These are phyloP conservation scores for Tilletia caries DNA, from an alignment of 1,284 basidiomycete species.

Conservation along the genomic window DNA sequence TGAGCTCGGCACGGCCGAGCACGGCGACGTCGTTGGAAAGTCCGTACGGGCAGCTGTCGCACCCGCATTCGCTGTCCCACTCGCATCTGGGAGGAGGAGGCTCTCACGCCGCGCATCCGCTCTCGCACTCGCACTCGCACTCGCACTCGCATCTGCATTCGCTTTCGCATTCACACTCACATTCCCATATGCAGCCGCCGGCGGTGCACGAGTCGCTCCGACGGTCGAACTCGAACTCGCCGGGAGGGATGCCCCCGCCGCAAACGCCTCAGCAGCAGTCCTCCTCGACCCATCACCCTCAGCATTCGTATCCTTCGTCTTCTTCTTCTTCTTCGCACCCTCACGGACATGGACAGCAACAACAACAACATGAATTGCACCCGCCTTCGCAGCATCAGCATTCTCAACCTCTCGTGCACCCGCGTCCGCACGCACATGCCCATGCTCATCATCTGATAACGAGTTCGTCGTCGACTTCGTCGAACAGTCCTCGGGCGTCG, in stretches of 20 bases:
- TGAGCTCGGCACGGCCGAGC: neutral
- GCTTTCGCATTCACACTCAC: neutral
- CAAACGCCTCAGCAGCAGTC: too few species aligned
- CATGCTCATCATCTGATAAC: neutral
- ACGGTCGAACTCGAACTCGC: neutral
- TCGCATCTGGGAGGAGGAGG: neutral
- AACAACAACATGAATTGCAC: neutral
- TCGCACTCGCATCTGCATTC: neutral
- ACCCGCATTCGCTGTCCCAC: constrained; percentile 4
- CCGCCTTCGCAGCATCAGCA: neutral
- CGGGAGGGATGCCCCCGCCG: too few species aligned
- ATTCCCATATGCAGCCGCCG: neutral
- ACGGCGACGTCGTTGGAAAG: neutral
- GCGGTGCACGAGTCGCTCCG: neutral
- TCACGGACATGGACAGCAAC: neutral
- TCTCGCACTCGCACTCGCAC: neutral
- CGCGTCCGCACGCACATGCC: neutral
- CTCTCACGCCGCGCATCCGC: neutral
- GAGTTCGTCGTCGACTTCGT: neutral
- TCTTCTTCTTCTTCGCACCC: neutral
- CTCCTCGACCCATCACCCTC: too few species aligned
- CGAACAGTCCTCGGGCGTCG: neutral
- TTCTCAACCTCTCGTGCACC: neutral
- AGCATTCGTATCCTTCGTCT: too few species aligned
- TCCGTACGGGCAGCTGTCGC: neutral